These are phyloP conservation scores for Amesomyces nigricolor DNA, from an alignment of 2,329 filamentous ascomycete species.

Conservation along the genomic window DNA sequence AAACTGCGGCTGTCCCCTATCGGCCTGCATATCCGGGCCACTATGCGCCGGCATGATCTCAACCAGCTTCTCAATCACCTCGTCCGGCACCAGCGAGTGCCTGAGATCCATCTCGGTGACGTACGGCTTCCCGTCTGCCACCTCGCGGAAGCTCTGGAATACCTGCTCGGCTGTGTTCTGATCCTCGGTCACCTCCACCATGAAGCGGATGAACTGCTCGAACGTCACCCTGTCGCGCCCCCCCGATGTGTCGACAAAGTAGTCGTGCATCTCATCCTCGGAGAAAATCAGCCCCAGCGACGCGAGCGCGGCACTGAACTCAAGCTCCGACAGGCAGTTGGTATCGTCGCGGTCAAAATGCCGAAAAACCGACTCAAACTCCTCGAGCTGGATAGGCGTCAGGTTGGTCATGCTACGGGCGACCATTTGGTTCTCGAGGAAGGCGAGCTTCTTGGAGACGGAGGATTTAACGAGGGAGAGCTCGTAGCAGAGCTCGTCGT, in stretches of 20 bases:
- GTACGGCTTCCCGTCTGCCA: conserved; percentile 97
- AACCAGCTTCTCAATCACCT: conserved; percentile 89
- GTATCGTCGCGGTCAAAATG: conserved; percentile 94
- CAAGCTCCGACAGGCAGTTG: conserved; percentile 85
- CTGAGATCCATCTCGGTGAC: conserved; percentile 96
- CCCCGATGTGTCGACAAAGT: conserved; percentile 81
- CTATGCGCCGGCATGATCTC: conserved; percentile 79
- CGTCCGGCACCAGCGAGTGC: conserved; percentile 91
- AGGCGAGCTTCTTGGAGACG: conserved; percentile 92
- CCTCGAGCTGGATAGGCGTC: conserved; percentile 94
- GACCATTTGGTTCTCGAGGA: conserved; percentile 97
- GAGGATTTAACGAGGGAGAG: conserved; percentile 84
- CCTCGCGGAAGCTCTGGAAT: conserved; percentile 94
- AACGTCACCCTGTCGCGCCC: conserved; percentile 81
- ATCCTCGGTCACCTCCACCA: conserved; percentile 98
- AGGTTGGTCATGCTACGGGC: conserved; percentile 98
- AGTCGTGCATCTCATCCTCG: conserved; percentile 96
- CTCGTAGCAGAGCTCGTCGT: conserved; percentile 94
- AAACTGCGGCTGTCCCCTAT: conserved; percentile 79
- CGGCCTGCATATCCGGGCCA: conserved; percentile 80
- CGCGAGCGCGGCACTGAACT: conserved; percentile 94
- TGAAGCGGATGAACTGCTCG: conserved; percentile 98
- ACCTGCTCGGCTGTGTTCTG: conserved; percentile 98
- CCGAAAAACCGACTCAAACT: conserved; percentile 96
- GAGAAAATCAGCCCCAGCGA: conserved; percentile 93